Conservation (phyloP, 1,139 yeast species). For the Hyphopichia buzzinii region DNA sequence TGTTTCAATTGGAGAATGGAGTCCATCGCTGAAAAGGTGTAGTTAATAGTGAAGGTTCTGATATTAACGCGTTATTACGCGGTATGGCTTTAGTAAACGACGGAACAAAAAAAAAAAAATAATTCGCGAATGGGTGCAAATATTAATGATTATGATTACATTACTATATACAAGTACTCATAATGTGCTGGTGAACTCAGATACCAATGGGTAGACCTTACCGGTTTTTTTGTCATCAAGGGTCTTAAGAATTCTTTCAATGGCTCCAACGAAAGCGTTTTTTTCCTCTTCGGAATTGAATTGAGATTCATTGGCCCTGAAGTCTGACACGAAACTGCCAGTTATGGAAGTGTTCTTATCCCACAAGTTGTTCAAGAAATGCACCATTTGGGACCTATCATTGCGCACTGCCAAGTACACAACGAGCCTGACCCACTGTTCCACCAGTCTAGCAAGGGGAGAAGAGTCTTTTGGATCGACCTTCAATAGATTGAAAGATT, state of each 20-base stretch:
- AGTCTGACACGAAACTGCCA: constrained; percentile 25
- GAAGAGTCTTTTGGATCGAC: constrained; percentile 6
- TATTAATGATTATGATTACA: too few relatives aligned
- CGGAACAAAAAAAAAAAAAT: not conserved
- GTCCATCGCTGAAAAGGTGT: not conserved
- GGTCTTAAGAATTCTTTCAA: constrained; percentile 15
- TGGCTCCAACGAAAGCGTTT: constrained; percentile 20
- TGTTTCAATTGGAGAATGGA: constrained; percentile 22
- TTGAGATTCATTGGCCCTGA: constrained; percentile 12
- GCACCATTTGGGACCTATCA: constrained; percentile 24
- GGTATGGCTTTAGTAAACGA: not conserved
- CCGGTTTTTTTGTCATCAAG: constrained; percentile 11
- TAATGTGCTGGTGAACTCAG: not conserved
- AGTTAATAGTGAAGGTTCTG: not conserved
- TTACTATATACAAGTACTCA: constrained; percentile 6
- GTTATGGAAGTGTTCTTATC: constrained; percentile 16
- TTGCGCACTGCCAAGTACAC: constrained; percentile 34
- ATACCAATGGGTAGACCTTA: constrained; percentile 8
- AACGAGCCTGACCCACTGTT: constrained; percentile 34
- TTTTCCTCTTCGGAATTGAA: constrained; percentile 22
- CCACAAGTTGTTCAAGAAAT: constrained; percentile 36
- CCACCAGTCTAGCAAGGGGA: constrained; percentile 8
- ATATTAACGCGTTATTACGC: not conserved
- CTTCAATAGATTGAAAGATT: constrained; percentile 14
- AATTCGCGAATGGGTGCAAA: not conserved